Evolutionary conservation across 2,329 filamentous ascomycete species (phyloP).

Genomic region (Dryadomyces sulphureus): DNA sequence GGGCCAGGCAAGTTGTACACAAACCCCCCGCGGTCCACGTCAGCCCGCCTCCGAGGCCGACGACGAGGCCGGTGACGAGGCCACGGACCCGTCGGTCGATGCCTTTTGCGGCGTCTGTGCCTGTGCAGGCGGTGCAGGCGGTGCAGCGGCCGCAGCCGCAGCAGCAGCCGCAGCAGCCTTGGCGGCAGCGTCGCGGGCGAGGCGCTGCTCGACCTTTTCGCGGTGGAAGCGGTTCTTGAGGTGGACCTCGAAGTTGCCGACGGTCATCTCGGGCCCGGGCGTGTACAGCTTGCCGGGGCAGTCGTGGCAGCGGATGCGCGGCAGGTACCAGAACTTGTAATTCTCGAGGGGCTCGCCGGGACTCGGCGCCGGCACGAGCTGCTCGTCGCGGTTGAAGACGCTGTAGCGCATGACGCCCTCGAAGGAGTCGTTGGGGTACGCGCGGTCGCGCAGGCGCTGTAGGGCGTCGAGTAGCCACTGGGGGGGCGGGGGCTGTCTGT

Average conservation of each 20-base stretch:
- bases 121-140: not conserved
- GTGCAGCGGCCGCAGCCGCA: not conserved
- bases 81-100: not conserved
- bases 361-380: slow-evolving; percentile 38
- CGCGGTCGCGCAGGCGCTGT: slow-evolving; percentile 47
- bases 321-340: slow-evolving; percentile 67
- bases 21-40: not conserved
- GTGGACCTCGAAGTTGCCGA: slow-evolving; percentile 87
- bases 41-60: not conserved
- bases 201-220: slow-evolving; percentile 47
- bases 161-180: not conserved
- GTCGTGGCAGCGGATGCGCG: slow-evolving; percentile 80
- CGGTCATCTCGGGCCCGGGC: slow-evolving; percentile 68
- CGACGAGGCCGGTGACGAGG: not conserved
- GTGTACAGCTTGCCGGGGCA: slow-evolving; percentile 92
- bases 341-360: slow-evolving; percentile 36
- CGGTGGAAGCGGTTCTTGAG: slow-evolving; percentile 72
- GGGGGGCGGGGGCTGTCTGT: slow-evolving; percentile 61
- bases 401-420: slow-evolving; percentile 86
- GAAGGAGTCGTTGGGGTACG: slow-evolving; percentile 70
- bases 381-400: slow-evolving; percentile 59
- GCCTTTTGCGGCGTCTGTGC: not conserved
- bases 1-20: too few species aligned
- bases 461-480: slow-evolving; percentile 69
- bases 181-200: slow-evolving; percentile 16